Evolutionary conservation across 2,329 filamentous ascomycete species (phyloP), one percentile per base, ranked within the genome.

Genomic region (Harringtonia lauricola): DNA sequence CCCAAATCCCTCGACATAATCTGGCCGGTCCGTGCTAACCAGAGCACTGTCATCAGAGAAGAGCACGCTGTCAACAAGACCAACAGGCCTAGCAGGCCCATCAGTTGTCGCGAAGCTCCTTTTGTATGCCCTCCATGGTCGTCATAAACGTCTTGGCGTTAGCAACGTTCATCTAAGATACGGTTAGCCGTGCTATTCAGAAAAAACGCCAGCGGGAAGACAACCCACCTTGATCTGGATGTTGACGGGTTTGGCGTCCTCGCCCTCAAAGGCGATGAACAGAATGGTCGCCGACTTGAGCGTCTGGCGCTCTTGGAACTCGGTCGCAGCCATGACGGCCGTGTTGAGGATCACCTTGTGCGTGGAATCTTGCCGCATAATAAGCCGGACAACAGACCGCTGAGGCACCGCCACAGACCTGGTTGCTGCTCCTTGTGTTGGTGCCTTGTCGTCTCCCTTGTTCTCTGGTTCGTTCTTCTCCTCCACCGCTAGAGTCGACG

Each of bases 351-450:
- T 81, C 43, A 96, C 79, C 19, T 87, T 78, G 55, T 89, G 80
- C 1, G 86, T 92, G 47, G 88, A 87, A 56, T 95, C 89, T 52
- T 94, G 87, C 17, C 90, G 82, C 79, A 95, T 88, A 48, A 96
- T 75, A 51, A 96, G 75, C 35, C 90, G 83, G 21, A 82, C 72
- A 45, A 76, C 67, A 51, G 72, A 72, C 41, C 66, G 62, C 17
- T 53, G 54, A 35, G 47, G 51, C 24, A 40, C n/a, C 4, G 43
- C 41, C 4, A 29, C 36, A 17, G 24, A 15, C 8, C 19, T 12
- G 4, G 28, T 29, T 42, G 3, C 33, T 52, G 57, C 28, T 54
- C 55, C 10, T 56, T 52, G 24, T 37, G 8, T 41, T 36, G 17
- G 39, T n/a, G 60, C 58, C 12, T 58, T 53, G n/a, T 54, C 53